phyloP scores from a whole-genome alignment of 75 land plant species.

The Isoetes taiwanensis region DNA sequence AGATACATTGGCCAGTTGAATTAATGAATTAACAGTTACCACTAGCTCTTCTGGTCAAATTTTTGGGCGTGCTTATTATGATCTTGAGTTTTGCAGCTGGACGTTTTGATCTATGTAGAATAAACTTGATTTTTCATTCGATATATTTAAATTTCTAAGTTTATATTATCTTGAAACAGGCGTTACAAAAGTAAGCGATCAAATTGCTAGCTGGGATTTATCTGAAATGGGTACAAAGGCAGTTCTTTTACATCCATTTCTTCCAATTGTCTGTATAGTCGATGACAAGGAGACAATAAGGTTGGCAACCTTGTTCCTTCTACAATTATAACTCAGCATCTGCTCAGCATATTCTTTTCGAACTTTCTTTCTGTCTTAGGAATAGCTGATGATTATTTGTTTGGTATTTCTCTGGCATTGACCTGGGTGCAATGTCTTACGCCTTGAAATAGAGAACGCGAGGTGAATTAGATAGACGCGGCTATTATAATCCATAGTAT shows the following conservation, averaged over 20 bases:
- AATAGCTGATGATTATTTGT: neutral
- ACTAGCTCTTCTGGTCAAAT: too few relatives aligned
- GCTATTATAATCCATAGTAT: too few relatives aligned
- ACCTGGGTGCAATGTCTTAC: neutral
- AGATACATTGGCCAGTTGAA: too few relatives aligned
- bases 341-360: neutral
- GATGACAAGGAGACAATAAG: slow-evolving; percentile 62
- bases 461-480: too few relatives aligned
- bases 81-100: too few relatives aligned
- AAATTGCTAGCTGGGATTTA: slow-evolving; percentile 61
- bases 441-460: too few relatives aligned
- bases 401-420: neutral
- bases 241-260: slow-evolving; percentile 65
- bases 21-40: too few relatives aligned
- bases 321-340: slow-evolving; percentile 3
- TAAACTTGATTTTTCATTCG: too few relatives aligned
- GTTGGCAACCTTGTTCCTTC: slow-evolving; percentile 11
- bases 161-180: slow-evolving; percentile 29
- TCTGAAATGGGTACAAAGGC: slow-evolving; percentile 58
- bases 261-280: slow-evolving; percentile 60
- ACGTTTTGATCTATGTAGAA: too few relatives aligned
- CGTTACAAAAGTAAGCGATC: slow-evolving; percentile 59
- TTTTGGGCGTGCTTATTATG: too few relatives aligned
- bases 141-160: neutral
- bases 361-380: neutral